Evolutionary conservation across 371 early-diverging fungal species (phyloP).

Genomic region (Mucor indicus): DNA sequence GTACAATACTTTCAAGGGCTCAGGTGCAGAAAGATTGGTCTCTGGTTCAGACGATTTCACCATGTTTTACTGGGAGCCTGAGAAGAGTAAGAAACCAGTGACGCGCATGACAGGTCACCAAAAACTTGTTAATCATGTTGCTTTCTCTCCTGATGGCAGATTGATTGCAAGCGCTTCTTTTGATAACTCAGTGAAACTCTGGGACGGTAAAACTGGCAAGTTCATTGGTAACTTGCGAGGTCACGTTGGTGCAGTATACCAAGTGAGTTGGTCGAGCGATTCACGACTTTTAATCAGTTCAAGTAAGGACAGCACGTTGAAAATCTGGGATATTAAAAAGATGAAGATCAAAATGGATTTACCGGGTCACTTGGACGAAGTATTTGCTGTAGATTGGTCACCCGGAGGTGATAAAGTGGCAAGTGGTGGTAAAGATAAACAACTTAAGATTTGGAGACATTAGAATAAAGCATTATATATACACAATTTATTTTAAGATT

Average conservation of each 20-base stretch:
- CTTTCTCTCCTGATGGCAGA: conserved; percentile 92
- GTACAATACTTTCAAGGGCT: conserved; percentile 72
- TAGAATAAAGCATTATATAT: conserved; percentile 18
- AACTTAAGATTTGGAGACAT: conserved; percentile 76
- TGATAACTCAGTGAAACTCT: conserved; percentile 97
- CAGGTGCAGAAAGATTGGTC: conserved; percentile 78
- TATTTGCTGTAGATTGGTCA: conserved; percentile 95
- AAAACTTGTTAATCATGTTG: conserved; percentile 91
- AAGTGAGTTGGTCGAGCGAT: conserved; percentile 92
- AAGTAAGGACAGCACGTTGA: conserved; percentile 92
- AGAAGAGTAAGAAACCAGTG: conserved; percentile 78
- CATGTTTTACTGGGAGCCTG: conserved; percentile 93
- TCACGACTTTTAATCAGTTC: conserved; percentile 85
- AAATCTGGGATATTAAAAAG: conserved; percentile 91
- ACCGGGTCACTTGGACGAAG: conserved; percentile 95
- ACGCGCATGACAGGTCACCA: conserved; percentile 92
- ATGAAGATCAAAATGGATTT: conserved; percentile 86
- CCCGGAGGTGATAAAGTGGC: conserved; percentile 89
- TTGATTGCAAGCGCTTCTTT: conserved; percentile 94
- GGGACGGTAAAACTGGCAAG: conserved; percentile 94
- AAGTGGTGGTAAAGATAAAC: conserved; percentile 92
- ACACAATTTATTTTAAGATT: conserved; percentile 3
- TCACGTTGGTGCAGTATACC: conserved; percentile 94
- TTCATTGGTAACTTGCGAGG: conserved; percentile 91
- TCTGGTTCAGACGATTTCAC: conserved; percentile 97